Conservation (phyloP, 2,329 filamentous ascomycete genomes). For the Ophiostoma fasciatum region DNA sequence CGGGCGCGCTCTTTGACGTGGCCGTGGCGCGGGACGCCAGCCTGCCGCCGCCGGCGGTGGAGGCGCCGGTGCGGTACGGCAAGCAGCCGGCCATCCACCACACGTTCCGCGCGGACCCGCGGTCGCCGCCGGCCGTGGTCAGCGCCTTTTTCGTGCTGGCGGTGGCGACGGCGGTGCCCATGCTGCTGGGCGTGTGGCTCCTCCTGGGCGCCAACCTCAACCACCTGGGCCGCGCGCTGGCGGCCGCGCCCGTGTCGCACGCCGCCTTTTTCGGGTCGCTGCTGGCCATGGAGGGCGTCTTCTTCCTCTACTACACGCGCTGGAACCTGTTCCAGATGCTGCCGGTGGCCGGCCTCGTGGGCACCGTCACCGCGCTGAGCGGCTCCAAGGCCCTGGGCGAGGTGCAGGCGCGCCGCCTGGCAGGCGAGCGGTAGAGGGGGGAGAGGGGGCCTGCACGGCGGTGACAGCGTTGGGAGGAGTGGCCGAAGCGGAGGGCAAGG, state of each 20-base stretch:
- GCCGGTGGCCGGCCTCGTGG: conserved; percentile 54
- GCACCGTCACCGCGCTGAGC: conserved; percentile 63
- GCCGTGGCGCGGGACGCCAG: conserved; percentile 48
- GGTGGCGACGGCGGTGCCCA: conserved; percentile 59
- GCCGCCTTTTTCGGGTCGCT: conserved; percentile 76
- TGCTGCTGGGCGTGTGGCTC: conserved; percentile 55
- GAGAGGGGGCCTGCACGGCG: too few relatives aligned
- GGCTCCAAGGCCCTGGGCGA: conserved; percentile 83
- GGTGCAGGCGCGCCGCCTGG: conserved; percentile 75
- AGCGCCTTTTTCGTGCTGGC: conserved; percentile 63
- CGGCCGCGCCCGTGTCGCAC: conserved; percentile 66
- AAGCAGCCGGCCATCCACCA: conserved; percentile 78
- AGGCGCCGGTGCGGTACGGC: conserved; percentile 66
- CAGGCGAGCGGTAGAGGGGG: conserved; percentile 49
- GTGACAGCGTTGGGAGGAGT: too few relatives aligned
- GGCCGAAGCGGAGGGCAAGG: too few relatives aligned
- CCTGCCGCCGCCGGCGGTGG: conserved; percentile 39
- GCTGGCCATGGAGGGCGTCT: conserved; percentile 74
- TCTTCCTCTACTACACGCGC: conserved; percentile 83
- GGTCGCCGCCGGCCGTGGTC: conserved; percentile 66
- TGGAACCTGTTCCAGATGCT: conserved; percentile 90
- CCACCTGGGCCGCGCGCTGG: conserved; percentile 62
- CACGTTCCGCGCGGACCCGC: conserved; percentile 68
- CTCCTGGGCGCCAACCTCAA: conserved; percentile 68
- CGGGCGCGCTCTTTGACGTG: conserved; percentile 59